Evolutionary conservation across 306 rosid genomes (phyloP), one percentile per base, ranked within the genome.

Genomic region (Glycyrrhiza uralensis): DNA sequence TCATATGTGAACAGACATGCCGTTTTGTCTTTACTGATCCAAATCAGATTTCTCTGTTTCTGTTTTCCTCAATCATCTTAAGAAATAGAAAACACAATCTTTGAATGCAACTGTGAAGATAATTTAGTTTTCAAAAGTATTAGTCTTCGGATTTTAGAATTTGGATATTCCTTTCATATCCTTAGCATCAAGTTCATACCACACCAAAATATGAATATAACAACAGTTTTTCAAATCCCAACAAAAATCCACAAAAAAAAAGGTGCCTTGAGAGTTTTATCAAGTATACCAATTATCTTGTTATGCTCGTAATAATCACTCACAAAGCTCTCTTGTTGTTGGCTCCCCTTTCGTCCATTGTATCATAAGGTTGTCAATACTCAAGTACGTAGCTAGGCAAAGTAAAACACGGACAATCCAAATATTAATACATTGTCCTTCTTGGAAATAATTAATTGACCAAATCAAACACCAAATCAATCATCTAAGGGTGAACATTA

Each of bases 251-350:
- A 17, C n/a, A 4, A 55, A 39, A 30, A 19, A 11, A 0, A 2
- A 17, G 38, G 6, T 60, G 19, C 39, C 28, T 20, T 1, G 24
- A 26, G 49, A 26, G 41, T 15, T 51, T 24, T 38, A 7, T 30
- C 4, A 46, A 12, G 30, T 42, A 10, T 0, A 47, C 35, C 18
- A 19, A 14, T 46, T 72, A 44, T 59, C 61, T 58, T 45, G 20
- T 2, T 72, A 32, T 58, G 47, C 15, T 11, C 47, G 29, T n/a
- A 32, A 46, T 67, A 65, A 66, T 42, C 11, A 66, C 55, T 47
- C 7, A 51, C 29, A 51, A 22, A 22, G 5, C 33, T 49, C 20
- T 56, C 80, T 75, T 54, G 75, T 45, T 56, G 44, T 66, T 20
- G 32, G 36, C 69, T 55, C 74, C 74, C 41, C 30, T 54, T 28